These are phyloP conservation scores for Heterobasidion annosum DNA, from an alignment of 1,284 basidiomycete genomes.

Conservation along the genomic window DNA sequence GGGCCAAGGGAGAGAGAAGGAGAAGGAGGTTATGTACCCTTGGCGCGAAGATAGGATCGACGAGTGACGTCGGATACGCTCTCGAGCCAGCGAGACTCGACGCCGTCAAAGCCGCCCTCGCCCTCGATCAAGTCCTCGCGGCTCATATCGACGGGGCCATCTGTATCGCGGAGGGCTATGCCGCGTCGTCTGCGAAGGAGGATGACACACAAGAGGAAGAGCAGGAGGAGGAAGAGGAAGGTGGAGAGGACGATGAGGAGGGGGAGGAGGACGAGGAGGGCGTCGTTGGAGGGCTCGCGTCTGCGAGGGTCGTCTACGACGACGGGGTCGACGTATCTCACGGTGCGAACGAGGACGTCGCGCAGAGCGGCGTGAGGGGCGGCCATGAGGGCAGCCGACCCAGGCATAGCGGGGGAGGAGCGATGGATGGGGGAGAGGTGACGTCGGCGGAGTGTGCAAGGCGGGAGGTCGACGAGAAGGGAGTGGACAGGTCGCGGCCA, in stretches of 20 bases:
- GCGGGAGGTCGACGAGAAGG: background rate
- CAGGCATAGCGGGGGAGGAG: background rate
- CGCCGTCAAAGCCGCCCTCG: slow-evolving; percentile 85
- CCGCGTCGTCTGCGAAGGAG: slow-evolving; percentile 75
- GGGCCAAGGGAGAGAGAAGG: slow-evolving; percentile 1
- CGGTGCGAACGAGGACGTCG: background rate
- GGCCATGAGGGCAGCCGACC: background rate
- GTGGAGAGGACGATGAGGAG: slow-evolving; percentile 89
- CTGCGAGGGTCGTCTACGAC: slow-evolving; percentile 5
- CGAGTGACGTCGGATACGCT: slow-evolving; percentile 60
- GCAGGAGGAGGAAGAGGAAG: slow-evolving; percentile 84
- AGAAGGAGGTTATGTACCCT: slow-evolving; percentile 48
- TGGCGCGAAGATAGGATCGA: slow-evolving; percentile 77
- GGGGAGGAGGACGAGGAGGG: slow-evolving; percentile 64
- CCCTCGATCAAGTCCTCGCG: slow-evolving; percentile 84
- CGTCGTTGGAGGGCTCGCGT: slow-evolving; percentile 17
- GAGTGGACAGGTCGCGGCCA: background rate
- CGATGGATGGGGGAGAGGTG: background rate
- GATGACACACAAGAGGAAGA: slow-evolving; percentile 84
- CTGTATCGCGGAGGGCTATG: slow-evolving; percentile 77
- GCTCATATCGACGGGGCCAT: slow-evolving; percentile 91
- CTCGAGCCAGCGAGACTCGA: slow-evolving; percentile 94
- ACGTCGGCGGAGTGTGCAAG: background rate
- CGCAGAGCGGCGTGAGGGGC: background rate
- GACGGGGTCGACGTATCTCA: background rate